Conservation (phyloP, 169 alveolate genomes). For the Eimeria praecox region DNA sequence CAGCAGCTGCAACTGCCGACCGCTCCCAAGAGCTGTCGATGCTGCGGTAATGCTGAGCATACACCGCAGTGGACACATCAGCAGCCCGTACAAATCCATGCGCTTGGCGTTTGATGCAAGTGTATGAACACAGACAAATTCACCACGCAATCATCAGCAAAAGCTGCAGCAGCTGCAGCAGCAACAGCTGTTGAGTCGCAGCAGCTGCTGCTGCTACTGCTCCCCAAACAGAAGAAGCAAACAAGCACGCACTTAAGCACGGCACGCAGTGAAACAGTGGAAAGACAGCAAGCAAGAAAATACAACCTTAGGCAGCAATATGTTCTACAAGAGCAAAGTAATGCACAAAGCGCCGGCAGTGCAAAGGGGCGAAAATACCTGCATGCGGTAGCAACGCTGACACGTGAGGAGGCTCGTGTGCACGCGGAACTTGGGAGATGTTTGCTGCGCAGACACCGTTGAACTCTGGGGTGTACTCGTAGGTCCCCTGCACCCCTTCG, state of each 20-base stretch:
- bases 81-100: not conserved
- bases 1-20: not conserved
- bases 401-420: slow-evolving; percentile 77
- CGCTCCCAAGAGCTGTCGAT: slow-evolving; percentile 45
- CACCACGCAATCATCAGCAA: not conserved
- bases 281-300: not conserved
- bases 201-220: not conserved
- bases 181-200: not conserved
- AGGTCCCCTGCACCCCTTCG: not conserved
- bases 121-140: not conserved
- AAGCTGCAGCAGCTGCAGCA: not conserved
- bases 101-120: not conserved
- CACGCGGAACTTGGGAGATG: slow-evolving; percentile 42
- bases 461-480: not conserved
- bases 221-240: not conserved
- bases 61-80: not conserved
- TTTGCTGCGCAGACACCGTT: slow-evolving; percentile 47
- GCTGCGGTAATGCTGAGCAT: slow-evolving; percentile 47
- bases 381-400: slow-evolving; percentile 80
- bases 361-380: slow-evolving; percentile 8
- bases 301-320: not conserved
- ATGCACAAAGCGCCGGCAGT: not conserved
- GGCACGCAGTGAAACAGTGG: not conserved
- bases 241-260: not conserved
- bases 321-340: not conserved